Percentiles rank a stretch among this genome's conserved stretches.
These are phyloP conservation scores for Aurinia saxatilis DNA, from an alignment of 345 rosid species.

Conservation along the genomic window DNA sequence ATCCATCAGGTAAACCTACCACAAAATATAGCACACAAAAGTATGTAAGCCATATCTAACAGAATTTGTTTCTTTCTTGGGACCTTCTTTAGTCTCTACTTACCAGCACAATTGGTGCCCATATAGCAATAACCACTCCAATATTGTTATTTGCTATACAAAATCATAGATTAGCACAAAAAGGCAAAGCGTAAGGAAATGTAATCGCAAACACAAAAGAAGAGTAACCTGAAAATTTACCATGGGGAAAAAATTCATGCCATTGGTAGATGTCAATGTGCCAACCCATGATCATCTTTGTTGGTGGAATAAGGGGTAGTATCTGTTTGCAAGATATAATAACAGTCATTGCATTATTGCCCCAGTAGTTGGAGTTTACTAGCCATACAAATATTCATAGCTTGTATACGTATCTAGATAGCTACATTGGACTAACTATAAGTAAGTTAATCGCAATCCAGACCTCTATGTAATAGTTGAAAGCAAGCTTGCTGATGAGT, in stretches of 20 bases:
- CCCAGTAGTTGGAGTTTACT: too few species aligned
- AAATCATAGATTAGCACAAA: constrained; percentile 17
- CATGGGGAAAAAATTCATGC: constrained; percentile 78
- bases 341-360: constrained; percentile 4
- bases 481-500: constrained; percentile 86
- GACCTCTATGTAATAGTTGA: constrained; percentile 98
- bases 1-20: constrained; percentile 90
- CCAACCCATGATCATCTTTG: constrained; percentile 66
- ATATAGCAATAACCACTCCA: constrained; percentile 75
- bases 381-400: too few species aligned
- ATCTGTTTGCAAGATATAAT: constrained; percentile 44
- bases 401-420: too few species aligned
- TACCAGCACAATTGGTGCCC: constrained; percentile 90
- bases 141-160: constrained; percentile 55
- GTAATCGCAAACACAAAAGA: not conserved
- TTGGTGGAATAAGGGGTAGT: constrained; percentile 68
- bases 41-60: not conserved
- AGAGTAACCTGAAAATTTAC: constrained; percentile 31
- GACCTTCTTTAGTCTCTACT: constrained; percentile 27
- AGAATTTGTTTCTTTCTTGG: not conserved
- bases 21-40: not conserved
- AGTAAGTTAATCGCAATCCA: constrained; percentile 11
- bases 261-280: constrained; percentile 54
- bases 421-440: not conserved
- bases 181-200: not conserved